These are phyloP conservation scores for Erigeron canadensis DNA, from an alignment of 129 eudicot species.

Conservation along the genomic window DNA sequence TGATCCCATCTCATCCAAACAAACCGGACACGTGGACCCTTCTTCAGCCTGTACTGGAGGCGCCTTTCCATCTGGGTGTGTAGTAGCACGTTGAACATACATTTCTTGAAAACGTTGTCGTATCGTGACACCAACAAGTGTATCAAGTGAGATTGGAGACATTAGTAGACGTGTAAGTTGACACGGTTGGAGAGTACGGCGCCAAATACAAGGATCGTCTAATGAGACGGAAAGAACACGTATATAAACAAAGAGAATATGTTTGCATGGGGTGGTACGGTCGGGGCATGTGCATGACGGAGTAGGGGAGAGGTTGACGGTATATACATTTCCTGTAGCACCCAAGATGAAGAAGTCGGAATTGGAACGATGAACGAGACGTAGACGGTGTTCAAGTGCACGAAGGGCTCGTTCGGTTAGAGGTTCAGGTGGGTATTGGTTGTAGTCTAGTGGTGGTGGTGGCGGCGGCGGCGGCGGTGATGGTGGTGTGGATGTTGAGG, in stretches of 20 bases:
- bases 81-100: conserved; percentile 27
- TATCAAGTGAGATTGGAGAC: conserved; percentile 43
- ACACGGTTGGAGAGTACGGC: conserved; percentile 52
- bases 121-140: conserved; percentile 45
- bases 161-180: conserved; percentile 55
- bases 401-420: conserved; percentile 64
- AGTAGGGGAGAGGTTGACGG: conserved; percentile 57
- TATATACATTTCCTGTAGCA: conserved; percentile 89
- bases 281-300: conserved; percentile 88
- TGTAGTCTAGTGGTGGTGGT: conserved; percentile 26
- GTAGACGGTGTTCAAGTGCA: conserved; percentile 64
- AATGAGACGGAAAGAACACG: conserved; percentile 61
- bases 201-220: conserved; percentile 60
- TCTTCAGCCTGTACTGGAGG: conserved; percentile 34
- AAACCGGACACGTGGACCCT: conserved; percentile 65
- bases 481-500: conserved; percentile 42
- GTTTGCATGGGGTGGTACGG: conserved; percentile 86
- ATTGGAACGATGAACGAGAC: conserved; percentile 80
- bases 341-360: conserved; percentile 73
- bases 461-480: conserved; percentile 32
- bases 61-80: conserved; percentile 24
- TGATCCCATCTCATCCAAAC: conserved; percentile 71
- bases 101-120: conserved; percentile 64
- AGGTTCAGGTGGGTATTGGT: conserved; percentile 44
- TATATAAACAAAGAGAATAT: conserved; percentile 73